phyloP scores from a whole-genome alignment of 495 filamentous ascomycete genomes.

The Cenococcum geophilum region DNA sequence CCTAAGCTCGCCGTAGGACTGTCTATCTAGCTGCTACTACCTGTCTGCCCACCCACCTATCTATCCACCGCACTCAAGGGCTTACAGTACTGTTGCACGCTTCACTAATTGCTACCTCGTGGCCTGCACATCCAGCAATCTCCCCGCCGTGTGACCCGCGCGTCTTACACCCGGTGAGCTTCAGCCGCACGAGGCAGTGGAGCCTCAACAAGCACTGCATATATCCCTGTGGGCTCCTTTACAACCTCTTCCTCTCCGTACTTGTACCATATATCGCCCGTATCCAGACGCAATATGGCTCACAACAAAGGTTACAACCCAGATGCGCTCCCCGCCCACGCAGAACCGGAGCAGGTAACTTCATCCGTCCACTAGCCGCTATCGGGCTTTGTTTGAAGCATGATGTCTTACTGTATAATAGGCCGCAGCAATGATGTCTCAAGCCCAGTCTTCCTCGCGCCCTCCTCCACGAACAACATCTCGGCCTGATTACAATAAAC shows the following conservation, averaged over 20 bases:
- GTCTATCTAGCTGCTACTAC: too few relatives aligned
- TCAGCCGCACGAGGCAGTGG: conserved; percentile 13
- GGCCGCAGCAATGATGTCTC: conserved; percentile 26
- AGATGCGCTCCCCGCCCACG: conserved; percentile 96
- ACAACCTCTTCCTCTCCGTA: background rate
- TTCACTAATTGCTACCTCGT: background rate
- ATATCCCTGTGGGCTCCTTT: background rate
- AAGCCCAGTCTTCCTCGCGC: conserved; percentile 12
- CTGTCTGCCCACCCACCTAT: too few relatives aligned
- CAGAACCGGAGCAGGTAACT: conserved; percentile 84
- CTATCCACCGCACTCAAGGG: too few relatives aligned
- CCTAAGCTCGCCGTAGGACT: too few relatives aligned
- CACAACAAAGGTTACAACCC: conserved; percentile 92
- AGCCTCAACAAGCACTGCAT: background rate
- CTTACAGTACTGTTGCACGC: background rate
- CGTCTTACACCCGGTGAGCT: background rate
- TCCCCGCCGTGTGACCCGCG: background rate
- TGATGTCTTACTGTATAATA: conserved; percentile 14
- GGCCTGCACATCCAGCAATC: background rate
- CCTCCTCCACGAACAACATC: conserved; percentile 22
- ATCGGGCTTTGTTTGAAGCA: background rate
- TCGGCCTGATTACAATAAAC: conserved; percentile 37
- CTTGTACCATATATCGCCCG: background rate
- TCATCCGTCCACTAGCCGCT: background rate
- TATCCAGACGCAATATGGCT: conserved; percentile 56